Conservation (phyloP, 2,329 filamentous ascomycete species). For the Ophidiomyces ophidiicola region DNA sequence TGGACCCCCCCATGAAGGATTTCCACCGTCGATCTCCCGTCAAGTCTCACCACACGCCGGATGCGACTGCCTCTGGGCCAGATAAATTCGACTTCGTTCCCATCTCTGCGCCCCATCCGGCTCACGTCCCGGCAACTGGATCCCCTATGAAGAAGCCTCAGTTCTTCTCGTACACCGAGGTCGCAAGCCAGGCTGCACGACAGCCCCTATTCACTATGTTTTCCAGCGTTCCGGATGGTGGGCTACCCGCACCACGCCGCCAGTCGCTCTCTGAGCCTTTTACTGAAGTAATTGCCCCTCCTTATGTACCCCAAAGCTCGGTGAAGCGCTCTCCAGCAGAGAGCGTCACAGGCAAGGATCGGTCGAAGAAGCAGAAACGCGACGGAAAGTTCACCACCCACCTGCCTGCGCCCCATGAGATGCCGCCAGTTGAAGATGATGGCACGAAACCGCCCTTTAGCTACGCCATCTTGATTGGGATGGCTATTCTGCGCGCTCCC, state of each 20-base stretch:
- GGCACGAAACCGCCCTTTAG: slow-evolving; percentile 81
- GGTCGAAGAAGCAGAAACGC: slow-evolving; percentile 56
- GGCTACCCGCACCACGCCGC: not conserved
- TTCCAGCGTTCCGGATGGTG: slow-evolving; percentile 27
- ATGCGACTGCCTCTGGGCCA: slow-evolving; percentile 46
- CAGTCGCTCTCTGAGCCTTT: slow-evolving; percentile 2
- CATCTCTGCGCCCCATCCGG: slow-evolving; percentile 37
- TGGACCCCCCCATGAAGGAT: slow-evolving; percentile 47
- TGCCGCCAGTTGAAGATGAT: slow-evolving; percentile 71
- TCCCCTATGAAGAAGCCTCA: slow-evolving; percentile 37
- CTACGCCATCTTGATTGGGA: slow-evolving; percentile 89
- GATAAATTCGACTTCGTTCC: slow-evolving; percentile 52
- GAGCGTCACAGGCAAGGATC: slow-evolving; percentile 59
- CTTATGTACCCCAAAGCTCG: slow-evolving; percentile 34
- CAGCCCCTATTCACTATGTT: slow-evolving; percentile 42
- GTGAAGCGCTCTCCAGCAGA: slow-evolving; percentile 57
- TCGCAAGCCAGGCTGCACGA: slow-evolving; percentile 28
- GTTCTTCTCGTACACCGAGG: slow-evolving; percentile 22
- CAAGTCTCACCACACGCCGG: slow-evolving; percentile 47
- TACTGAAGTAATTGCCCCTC: slow-evolving; percentile 17
- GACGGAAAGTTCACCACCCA: slow-evolving; percentile 41
- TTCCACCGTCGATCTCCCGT: slow-evolving; percentile 49
- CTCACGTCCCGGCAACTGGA: slow-evolving; percentile 34
- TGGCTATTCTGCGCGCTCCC: slow-evolving; percentile 84
- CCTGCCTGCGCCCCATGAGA: slow-evolving; percentile 63